phyloP scores from a whole-genome alignment of 345 rosid species.

The Eucalyptus polyanthemos region DNA sequence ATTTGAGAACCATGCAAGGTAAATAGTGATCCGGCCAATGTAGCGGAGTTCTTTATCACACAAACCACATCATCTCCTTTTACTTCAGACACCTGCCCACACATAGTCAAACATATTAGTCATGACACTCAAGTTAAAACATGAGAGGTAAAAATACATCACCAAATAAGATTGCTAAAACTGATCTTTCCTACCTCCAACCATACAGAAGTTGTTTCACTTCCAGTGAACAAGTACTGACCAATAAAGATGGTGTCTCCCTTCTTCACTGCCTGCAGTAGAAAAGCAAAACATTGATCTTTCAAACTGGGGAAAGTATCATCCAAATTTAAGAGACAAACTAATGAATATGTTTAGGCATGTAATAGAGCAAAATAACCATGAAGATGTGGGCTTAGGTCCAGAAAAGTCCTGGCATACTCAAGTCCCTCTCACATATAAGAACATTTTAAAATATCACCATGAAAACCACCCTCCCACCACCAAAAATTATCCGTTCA shows the following conservation, averaged over 20 bases:
- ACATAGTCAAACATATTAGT: neutral
- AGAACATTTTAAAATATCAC: neutral
- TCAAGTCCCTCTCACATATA: neutral
- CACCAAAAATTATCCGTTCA: neutral
- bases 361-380: neutral
- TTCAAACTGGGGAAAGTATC: neutral
- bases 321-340: neutral
- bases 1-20: conserved; percentile 87
- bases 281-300: neutral
- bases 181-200: conserved; percentile 51
- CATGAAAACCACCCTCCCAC: neutral
- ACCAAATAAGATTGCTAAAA: neutral
- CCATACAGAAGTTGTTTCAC: conserved; percentile 98
- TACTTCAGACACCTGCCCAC: conserved; percentile 66
- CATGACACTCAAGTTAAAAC: neutral
- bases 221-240: conserved; percentile 91
- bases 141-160: neutral
- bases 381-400: neutral
- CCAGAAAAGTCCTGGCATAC: neutral
- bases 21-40: conserved; percentile 80
- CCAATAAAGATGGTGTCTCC: conserved; percentile 96
- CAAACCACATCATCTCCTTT: conserved; percentile 80
- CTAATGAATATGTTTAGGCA: neutral
- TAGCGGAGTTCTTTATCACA: conserved; percentile 76
- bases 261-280: conserved; percentile 70